These are phyloP conservation scores for Xylaria venustula DNA, from an alignment of 495 filamentous ascomycete genomes.

Conservation along the genomic window DNA sequence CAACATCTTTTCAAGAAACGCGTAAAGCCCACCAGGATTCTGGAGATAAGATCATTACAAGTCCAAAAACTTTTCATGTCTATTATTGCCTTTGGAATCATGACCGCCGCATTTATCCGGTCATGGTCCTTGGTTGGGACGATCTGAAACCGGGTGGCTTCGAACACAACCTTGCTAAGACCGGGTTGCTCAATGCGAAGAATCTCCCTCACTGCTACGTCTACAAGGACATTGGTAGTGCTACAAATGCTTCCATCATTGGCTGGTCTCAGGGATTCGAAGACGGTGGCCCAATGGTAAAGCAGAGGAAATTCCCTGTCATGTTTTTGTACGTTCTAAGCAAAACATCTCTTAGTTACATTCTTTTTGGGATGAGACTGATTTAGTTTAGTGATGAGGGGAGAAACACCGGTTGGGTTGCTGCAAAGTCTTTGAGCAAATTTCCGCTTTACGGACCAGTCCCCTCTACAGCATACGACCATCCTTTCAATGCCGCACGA, in stretches of 20 bases:
- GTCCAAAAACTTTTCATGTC: slow-evolving; percentile 28
- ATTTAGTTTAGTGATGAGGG: slow-evolving; percentile 22
- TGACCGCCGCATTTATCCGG: slow-evolving; percentile 30
- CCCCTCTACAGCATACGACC: background rate
- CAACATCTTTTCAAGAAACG: background rate
- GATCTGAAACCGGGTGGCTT: slow-evolving; percentile 34
- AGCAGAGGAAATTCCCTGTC: slow-evolving; percentile 41
- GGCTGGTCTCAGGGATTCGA: slow-evolving; percentile 42
- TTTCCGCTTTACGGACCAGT: slow-evolving; percentile 22
- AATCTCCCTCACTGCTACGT: slow-evolving; percentile 32
- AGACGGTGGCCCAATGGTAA: slow-evolving; percentile 32
- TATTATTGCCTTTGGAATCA: slow-evolving; percentile 36
- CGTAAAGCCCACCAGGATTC: background rate
- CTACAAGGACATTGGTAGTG: slow-evolving; percentile 13
- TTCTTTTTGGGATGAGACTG: background rate
- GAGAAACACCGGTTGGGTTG: slow-evolving; percentile 21
- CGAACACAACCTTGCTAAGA: slow-evolving; percentile 26
- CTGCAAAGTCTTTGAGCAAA: slow-evolving; percentile 15
- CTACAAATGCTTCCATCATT: slow-evolving; percentile 22
- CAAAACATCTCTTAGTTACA: background rate
- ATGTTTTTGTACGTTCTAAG: slow-evolving; percentile 31
- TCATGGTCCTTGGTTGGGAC: slow-evolving; percentile 41
- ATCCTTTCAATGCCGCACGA: slow-evolving; percentile 26
- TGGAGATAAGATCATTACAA: slow-evolving; percentile 13
- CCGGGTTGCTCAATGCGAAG: slow-evolving; percentile 30